These are phyloP conservation scores for Aspergillus fijiensis DNA, from an alignment of 2,329 filamentous ascomycete species.

Conservation along the genomic window DNA sequence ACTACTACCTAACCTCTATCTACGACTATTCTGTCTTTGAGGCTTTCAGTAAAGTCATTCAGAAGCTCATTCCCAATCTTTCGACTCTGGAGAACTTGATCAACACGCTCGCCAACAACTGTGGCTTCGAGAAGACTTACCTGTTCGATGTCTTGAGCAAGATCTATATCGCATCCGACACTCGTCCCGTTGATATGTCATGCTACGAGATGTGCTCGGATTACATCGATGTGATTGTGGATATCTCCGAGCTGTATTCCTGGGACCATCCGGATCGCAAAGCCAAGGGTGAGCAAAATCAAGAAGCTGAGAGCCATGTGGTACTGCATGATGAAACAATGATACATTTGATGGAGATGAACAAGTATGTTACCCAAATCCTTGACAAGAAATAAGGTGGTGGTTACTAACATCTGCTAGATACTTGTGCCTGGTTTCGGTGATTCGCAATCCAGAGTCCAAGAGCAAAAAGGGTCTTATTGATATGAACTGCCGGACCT, in stretches of 20 bases:
- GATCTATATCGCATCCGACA: constrained; percentile 97
- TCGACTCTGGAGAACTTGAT: constrained; percentile 91
- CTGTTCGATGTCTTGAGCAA: constrained; percentile 97
- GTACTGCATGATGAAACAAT: constrained; percentile 60
- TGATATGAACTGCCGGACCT: constrained; percentile 65
- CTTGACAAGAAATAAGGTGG: not conserved
- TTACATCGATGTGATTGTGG: constrained; percentile 97
- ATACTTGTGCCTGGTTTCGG: constrained; percentile 63
- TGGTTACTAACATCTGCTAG: constrained; percentile 37
- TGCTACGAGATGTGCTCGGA: constrained; percentile 98
- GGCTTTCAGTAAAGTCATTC: constrained; percentile 96
- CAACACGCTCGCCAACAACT: constrained; percentile 89
- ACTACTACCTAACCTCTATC: constrained; percentile 94
- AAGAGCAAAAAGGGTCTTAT: constrained; percentile 64
- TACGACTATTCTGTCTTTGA: constrained; percentile 99
- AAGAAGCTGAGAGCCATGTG: constrained; percentile 62
- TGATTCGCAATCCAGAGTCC: constrained; percentile 65
- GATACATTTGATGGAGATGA: constrained; percentile 67
- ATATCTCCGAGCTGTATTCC: constrained; percentile 93
- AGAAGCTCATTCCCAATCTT: constrained; percentile 91
- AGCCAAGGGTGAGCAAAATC: constrained; percentile 46
- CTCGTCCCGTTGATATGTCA: constrained; percentile 86
- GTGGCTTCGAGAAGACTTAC: constrained; percentile 96
- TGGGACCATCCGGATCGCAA: constrained; percentile 56
- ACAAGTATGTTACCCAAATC: constrained; percentile 52